Evolutionary conservation across 129 eudicot genomes (phyloP).

Genomic region (Pittosporum tobira): DNA sequence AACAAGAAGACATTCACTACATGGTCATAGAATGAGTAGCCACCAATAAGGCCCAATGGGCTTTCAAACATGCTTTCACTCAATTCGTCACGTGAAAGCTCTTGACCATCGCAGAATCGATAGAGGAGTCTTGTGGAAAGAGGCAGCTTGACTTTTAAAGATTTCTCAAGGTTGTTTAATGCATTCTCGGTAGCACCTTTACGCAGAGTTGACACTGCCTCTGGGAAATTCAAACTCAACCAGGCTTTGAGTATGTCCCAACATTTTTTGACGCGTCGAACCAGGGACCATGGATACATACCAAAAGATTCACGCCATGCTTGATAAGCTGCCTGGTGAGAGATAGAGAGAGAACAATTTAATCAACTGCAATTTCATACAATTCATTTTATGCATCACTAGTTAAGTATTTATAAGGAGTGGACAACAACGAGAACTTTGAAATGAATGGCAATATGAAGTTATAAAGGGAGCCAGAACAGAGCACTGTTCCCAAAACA

Average conservation of each 20-base stretch:
- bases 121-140: slow-evolving; percentile 62
- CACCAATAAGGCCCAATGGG: slow-evolving; percentile 68
- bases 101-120: slow-evolving; percentile 82
- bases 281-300: slow-evolving; percentile 77
- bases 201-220: slow-evolving; percentile 50
- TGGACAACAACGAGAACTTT: too few relatives aligned
- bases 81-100: slow-evolving; percentile 17
- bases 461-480: too few relatives aligned
- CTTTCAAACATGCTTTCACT: slow-evolving; percentile 11
- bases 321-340: slow-evolving; percentile 55
- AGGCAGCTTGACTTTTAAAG: slow-evolving; percentile 58
- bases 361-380: background rate
- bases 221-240: slow-evolving; percentile 58
- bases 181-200: slow-evolving; percentile 67
- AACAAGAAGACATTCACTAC: slow-evolving; percentile 58
- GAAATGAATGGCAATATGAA: too few relatives aligned
- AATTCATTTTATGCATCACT: too few relatives aligned
- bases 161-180: slow-evolving; percentile 41
- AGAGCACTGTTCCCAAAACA: too few relatives aligned
- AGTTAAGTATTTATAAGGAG: too few relatives aligned
- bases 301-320: slow-evolving; percentile 61
- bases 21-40: slow-evolving; percentile 49
- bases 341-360: slow-evolving; percentile 1
- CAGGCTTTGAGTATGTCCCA: slow-evolving; percentile 53
- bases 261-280: slow-evolving; percentile 46